phyloP scores from a whole-genome alignment of 2,329 filamentous ascomycete species.

The Diaporthe vexans region DNA sequence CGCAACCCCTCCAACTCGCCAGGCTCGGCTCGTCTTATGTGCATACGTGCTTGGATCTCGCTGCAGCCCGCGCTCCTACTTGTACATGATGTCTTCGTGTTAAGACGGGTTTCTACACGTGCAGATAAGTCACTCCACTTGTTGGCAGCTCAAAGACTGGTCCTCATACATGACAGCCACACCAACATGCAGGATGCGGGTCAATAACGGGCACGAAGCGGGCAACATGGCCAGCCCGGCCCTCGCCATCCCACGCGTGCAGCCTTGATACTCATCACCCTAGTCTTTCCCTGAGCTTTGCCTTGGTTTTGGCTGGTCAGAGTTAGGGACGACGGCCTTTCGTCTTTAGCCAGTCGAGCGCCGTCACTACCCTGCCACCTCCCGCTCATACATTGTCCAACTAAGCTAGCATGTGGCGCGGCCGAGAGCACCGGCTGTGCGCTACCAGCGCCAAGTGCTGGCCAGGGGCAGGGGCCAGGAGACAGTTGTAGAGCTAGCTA shows the following conservation, averaged over 20 bases:
- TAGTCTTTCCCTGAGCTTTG: not conserved
- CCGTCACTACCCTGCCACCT: not conserved
- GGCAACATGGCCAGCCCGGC: not conserved
- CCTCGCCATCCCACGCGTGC: slow-evolving; percentile 1
- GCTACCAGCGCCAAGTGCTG: slow-evolving; percentile 13
- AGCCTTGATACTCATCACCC: not conserved
- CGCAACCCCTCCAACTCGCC: not conserved
- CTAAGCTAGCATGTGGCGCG: slow-evolving; percentile 12
- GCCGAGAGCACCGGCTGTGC: slow-evolving; percentile 3
- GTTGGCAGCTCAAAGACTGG: not conserved
- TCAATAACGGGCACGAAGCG: not conserved
- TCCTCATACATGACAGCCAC: not conserved
- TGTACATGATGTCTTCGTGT: not conserved
- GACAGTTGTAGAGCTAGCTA: not conserved
- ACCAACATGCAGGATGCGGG: not conserved
- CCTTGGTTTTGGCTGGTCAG: not conserved
- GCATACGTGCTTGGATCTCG: slow-evolving; percentile 8
- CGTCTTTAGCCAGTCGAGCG: slow-evolving; percentile 7
- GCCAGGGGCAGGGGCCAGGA: not conserved
- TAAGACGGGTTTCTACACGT: not conserved
- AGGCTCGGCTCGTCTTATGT: slow-evolving; percentile 5
- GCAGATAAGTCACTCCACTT: not conserved
- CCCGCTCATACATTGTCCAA: not conserved
- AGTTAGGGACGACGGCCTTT: not conserved
- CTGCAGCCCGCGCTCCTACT: not conserved